Base-by-base conservation (phyloP, 371 early-diverging fungal genomes). In the Umbelopsis sp. region DNA sequence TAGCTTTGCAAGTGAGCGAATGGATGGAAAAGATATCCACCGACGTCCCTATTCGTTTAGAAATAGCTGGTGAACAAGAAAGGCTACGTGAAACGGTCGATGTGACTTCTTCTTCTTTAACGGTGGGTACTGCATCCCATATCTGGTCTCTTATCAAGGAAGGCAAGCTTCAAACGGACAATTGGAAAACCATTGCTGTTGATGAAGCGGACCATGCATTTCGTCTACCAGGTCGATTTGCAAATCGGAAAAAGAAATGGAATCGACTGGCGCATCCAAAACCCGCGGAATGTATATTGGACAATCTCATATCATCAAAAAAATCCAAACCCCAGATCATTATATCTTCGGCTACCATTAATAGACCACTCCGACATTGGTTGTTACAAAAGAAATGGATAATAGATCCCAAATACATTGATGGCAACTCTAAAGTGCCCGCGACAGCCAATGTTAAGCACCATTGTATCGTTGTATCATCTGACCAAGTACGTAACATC, bases 181-280 rank as follows among this genome's bases (percentile, higher is more conserved):
- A 41, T 4, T 70, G 93, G 11, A 82, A 90, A 45, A 82, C 83
- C 3, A 63, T 94, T 3, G 81, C 91, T 0, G 63, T 95, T 41
- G 95, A 94, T 67, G 95, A 94, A 71, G 91, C 86, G 0, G 95
- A 95, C 69, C 87, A 89, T 73, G 82, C 92, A 16, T 75, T 93
- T 12, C 74, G 84, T 20, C 72, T 91, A 2, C 88, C 88, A 2
- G 75, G 75, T 63, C 82, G 92, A 0, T 89, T 83, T 72, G 91
- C 87, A 0, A 74, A 89, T 1, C 52, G 80, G 14, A 80, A 75
- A 18, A 74, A 86, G 62, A 81, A 87, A 50, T 44, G 62, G 16
- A 80, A 80, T 25, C 80, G 91, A 2, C 63, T 75, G n/a, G 46
- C 57, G 0, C 91, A 94, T 71, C 92, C 93, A 5, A 86, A 87